phyloP scores from a whole-genome alignment of 1,284 basidiomycete species.

The Microbotryum lychnidis-dioicae region DNA sequence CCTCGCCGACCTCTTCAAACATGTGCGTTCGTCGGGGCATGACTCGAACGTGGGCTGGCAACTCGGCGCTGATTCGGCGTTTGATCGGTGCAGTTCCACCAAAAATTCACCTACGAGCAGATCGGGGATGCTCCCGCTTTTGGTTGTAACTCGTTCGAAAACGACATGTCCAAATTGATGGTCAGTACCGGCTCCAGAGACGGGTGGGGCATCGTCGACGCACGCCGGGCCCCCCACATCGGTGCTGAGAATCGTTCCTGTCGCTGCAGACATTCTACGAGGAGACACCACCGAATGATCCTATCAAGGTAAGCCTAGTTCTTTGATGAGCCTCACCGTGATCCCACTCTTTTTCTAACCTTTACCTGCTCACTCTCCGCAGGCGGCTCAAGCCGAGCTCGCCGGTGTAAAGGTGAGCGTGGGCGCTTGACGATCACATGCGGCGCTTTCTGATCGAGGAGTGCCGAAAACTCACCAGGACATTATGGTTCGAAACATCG shows the following conservation, averaged over 20 bases:
- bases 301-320: slow-evolving; percentile 46
- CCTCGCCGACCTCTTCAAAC: slow-evolving; percentile 71
- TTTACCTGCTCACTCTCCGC: slow-evolving; percentile 13
- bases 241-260: too few species aligned
- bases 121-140: slow-evolving; percentile 43
- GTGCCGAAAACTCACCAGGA: slow-evolving; percentile 25
- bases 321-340: background rate
- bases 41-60: background rate
- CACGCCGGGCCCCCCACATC: too few species aligned
- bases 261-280: slow-evolving; percentile 51
- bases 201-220: too few species aligned
- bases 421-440: background rate
- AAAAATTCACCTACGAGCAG: slow-evolving; percentile 42
- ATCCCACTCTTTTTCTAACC: background rate
- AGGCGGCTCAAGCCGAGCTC: slow-evolving; percentile 80
- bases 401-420: slow-evolving; percentile 67
- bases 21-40: slow-evolving; percentile 42
- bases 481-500: slow-evolving; percentile 41
- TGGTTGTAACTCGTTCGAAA: slow-evolving; percentile 54
- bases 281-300: slow-evolving; percentile 80
- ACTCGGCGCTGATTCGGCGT: background rate
- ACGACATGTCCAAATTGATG: slow-evolving; percentile 62
- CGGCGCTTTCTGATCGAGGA: background rate
- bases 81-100: slow-evolving; percentile 49
- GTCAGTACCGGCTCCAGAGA: slow-evolving; percentile 29